Base-by-base conservation (phyloP, 176 grass and related monocot species). In the Saccharum officinarum region DNA sequence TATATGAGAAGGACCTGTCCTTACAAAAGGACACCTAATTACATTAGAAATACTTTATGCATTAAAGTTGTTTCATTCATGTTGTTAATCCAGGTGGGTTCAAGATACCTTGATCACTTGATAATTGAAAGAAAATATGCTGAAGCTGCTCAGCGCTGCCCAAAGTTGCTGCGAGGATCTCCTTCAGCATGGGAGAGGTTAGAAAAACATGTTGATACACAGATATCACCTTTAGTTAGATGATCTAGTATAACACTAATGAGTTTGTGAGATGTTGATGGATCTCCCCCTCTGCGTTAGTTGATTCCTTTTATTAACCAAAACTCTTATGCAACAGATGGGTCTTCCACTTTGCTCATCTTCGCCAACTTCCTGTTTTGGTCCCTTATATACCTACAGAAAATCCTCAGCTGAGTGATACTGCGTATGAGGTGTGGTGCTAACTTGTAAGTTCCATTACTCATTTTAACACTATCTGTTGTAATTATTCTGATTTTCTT, bases 311-410 rank as follows among this genome's bases (percentile, higher is more conserved):
- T 55, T 52, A 71, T 75, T 67, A 89, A 91, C 69, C 8, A 84
- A 13, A 81, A 67, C 67, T 75, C 88, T 67, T 28, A 75, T 88
- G 49, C 71, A 49, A 76, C 74, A 99, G 97, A 79, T 99, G 97
- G 97, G 90, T 99, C 74, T 99, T 96, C 81, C 92, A 96, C 84
- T 99, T 99, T 91, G 97, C 93, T 67, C 92, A 96, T 87, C 93
- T 99, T 63, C 92, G 93, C 76, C 97, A 96, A 80, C 93, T 99
- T 92, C 88, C 93, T 77, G 90, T 94, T 83, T 93, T 99, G 72
- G 94, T 99, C 82, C 93, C 97, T 60, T 94, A 94, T 85, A 99
- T 99, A 67, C 97, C 97, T 83, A 96, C 73, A 80, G 97, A 92
- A 87, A 92, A 99, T 89, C 97, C 93, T 79, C 91, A 78, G 40